Conservation (phyloP, 768 basidiomycete genomes). For the Naganishia kalamii region DNA sequence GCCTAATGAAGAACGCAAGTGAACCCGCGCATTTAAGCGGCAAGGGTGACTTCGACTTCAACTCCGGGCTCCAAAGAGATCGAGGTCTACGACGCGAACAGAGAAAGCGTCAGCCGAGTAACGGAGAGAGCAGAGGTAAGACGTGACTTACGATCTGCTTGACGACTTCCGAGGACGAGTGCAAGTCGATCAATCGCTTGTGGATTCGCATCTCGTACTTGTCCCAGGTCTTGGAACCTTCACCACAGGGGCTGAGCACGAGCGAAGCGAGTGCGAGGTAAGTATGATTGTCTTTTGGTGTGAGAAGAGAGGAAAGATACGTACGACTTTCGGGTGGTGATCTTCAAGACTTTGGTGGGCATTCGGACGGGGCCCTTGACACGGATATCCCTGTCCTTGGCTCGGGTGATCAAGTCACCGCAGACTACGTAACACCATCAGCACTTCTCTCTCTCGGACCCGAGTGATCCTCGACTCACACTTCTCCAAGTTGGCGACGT, state of each 20-base stretch:
- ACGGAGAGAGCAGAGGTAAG: not conserved
- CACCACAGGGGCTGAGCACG: slow-evolving; percentile 93
- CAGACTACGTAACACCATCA: slow-evolving; percentile 60
- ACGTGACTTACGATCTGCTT: slow-evolving; percentile 84
- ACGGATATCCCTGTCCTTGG: slow-evolving; percentile 98
- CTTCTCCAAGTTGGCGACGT: slow-evolving; percentile 97
- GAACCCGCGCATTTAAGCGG: slow-evolving; percentile 30
- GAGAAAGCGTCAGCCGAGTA: not conserved
- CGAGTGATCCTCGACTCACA: slow-evolving; percentile 56
- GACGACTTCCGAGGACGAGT: slow-evolving; percentile 97
- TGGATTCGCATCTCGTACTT: slow-evolving; percentile 98
- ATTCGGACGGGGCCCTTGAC: slow-evolving; percentile 99
- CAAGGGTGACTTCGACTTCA: slow-evolving; percentile 97
- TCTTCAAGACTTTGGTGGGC: slow-evolving; percentile 96
- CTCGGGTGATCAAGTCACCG: slow-evolving; percentile 89
- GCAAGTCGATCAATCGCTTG: slow-evolving; percentile 98
- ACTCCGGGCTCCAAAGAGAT: slow-evolving; percentile 99
- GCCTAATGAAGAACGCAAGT: not conserved
- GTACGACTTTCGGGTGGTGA: slow-evolving; percentile 98
- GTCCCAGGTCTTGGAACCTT: slow-evolving; percentile 99
- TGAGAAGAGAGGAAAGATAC: slow-evolving; percentile 38
- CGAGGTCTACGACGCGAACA: slow-evolving; percentile 61
- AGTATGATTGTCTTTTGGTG: too few relatives aligned
- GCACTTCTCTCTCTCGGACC: not conserved
- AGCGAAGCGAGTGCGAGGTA: not conserved